Evolutionary conservation across 2,329 filamentous ascomycete species (phyloP), one percentile per base, ranked within the genome.

Genomic region (Chaetomium sp.): DNA sequence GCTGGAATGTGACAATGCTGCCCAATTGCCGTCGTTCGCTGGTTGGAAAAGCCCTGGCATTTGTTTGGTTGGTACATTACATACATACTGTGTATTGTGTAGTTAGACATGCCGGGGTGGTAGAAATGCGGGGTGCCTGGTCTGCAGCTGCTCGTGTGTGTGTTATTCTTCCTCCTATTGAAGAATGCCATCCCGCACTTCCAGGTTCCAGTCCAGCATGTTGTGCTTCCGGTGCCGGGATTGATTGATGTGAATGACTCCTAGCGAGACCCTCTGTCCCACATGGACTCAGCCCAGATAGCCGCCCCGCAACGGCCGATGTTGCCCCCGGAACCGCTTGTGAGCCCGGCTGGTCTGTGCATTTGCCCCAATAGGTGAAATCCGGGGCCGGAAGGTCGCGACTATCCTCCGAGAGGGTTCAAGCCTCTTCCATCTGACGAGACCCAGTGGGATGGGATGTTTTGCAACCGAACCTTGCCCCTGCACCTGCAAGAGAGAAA

Each of bases 131-230:
- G 8, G 21, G 10, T 50, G 16, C 31, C 25, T 16, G 4, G 33
- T 50, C 60, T 63, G 60, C 60, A 63, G 53, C 31, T 63, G 60
- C 54, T 63, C 23, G 60, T 53, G 54, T 63, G 60, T n/a, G 60
- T 12, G 51, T 54, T 38, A 27, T 21, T 49, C 16, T 29, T 35
- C 19, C 12, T 29, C 49, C 29, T 27, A n/a, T 31, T 23, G 42
- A 19, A 45, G 10, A 21, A 54, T 60, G 12, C 19, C 58, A 42
- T 60, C 13, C 49, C 47, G 47, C 27, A 21, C 27, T 29, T 27
- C n/a, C n/a, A n/a, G n/a, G n/a, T n/a, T n/a, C n/a, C n/a, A n/a
- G 25, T 29, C 8, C 45, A 35, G 47, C 47, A 27, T 38, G 13
- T 3, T 16, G 23, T 29, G 16, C 56, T 58, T 12, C 13, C 21